Conservation (phyloP, 75 land plant species). For the Pinus taeda region DNA sequence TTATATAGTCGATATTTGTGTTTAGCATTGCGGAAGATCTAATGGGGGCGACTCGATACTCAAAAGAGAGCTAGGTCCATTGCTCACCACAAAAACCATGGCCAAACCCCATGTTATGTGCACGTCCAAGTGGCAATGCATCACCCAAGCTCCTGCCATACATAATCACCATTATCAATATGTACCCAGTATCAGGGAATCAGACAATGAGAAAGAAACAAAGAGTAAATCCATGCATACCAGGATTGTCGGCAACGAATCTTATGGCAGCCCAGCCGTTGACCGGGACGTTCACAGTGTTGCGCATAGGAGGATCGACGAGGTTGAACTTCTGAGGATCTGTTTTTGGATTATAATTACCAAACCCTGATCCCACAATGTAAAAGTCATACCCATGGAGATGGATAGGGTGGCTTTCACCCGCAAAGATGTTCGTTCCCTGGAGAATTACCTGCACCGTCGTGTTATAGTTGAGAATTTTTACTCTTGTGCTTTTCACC, state of each 20-base stretch:
- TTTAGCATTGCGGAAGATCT: constrained; percentile 14
- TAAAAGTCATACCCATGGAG: constrained; percentile 9
- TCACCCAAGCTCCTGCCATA: constrained; percentile 30
- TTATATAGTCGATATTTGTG: too few relatives aligned
- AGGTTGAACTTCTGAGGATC: constrained; percentile 16
- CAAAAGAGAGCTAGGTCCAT: constrained; percentile 1
- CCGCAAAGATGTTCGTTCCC: constrained; percentile 1
- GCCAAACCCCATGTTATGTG: constrained; percentile 38
- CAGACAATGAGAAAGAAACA: neutral
- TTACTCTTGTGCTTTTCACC: neutral
- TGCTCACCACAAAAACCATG: constrained; percentile 15
- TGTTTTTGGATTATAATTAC: constrained; percentile 5
- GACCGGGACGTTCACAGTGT: constrained; percentile 23
- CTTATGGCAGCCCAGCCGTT: constrained; percentile 40
- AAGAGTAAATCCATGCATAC: neutral
- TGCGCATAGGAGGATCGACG: constrained; percentile 14
- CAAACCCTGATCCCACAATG: constrained; percentile 5
- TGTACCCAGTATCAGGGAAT: neutral
- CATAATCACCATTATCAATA: neutral
- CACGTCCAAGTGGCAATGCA: constrained; percentile 36
- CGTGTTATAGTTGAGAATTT: neutral
- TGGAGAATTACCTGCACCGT: constrained; percentile 7
- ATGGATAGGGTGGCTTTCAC: constrained; percentile 11
- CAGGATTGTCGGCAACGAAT: constrained; percentile 38
- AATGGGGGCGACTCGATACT: constrained; percentile 7